Percentiles rank a stretch among this genome's conserved stretches.
Evolutionary conservation across 176 grass and related monocot genomes (phyloP).

Genomic region (Areca catechu): DNA sequence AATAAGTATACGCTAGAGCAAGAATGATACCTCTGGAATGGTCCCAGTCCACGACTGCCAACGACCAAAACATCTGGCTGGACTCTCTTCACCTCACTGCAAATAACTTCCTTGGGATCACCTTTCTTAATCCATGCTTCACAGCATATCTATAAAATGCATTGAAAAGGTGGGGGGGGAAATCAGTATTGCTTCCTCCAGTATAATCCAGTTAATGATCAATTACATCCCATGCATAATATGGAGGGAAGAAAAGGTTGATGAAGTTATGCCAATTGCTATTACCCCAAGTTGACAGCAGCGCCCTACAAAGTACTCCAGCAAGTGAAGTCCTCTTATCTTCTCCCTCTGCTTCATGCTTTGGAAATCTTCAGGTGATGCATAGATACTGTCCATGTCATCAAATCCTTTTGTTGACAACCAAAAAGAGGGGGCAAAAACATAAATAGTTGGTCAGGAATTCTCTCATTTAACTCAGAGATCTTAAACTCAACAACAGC

Average conservation of each 20-base stretch:
- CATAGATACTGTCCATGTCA: slow-evolving; percentile 95
- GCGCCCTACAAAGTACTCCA: slow-evolving; percentile 76
- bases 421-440: slow-evolving; percentile 12
- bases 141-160: slow-evolving; percentile 48
- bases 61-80: slow-evolving; percentile 85
- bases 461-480: no score
- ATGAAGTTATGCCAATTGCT: slow-evolving; percentile 2
- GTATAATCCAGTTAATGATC: no score
- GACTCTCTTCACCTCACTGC: slow-evolving; percentile 68
- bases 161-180: neutral
- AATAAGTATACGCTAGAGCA: neutral
- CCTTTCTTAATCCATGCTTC: slow-evolving; percentile 77
- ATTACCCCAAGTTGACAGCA: slow-evolving; percentile 79
- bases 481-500: no score
- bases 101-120: slow-evolving; percentile 88
- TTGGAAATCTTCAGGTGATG: slow-evolving; percentile 76
- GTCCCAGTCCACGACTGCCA: slow-evolving; percentile 82
- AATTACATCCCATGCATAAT: no score
- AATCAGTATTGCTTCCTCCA: no score
- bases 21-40: slow-evolving; percentile 75
- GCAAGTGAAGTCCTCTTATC: slow-evolving; percentile 88
- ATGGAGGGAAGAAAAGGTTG: no score
- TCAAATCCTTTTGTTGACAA: slow-evolving; percentile 65
- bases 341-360: slow-evolving; percentile 64
- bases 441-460: neutral